phyloP scores from a whole-genome alignment of 371 early-diverging fungal species.

The Fennellomyces sp. region DNA sequence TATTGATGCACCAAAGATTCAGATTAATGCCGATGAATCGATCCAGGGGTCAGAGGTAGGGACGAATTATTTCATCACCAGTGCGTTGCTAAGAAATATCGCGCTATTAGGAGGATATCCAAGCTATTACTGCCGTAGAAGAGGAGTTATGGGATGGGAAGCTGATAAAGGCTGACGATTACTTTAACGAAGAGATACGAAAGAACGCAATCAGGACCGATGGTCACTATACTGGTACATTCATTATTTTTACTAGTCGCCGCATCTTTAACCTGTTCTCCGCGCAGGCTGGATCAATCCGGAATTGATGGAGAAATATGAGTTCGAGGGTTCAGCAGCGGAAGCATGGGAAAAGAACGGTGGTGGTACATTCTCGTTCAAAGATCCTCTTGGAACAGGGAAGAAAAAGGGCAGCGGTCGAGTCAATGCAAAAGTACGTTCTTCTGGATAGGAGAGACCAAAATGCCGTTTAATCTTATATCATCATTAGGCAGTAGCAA shows the following conservation, averaged over 20 bases:
- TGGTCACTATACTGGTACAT: slow-evolving; percentile 54
- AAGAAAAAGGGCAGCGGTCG: slow-evolving; percentile 26
- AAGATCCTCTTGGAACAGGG: slow-evolving; percentile 59
- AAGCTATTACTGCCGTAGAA: slow-evolving; percentile 29
- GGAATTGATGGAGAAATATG: slow-evolving; percentile 58
- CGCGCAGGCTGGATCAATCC: slow-evolving; percentile 63
- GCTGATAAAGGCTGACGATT: slow-evolving; percentile 60
- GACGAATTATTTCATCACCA: too few relatives aligned
- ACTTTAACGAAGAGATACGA: slow-evolving; percentile 50
- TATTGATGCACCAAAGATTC: slow-evolving; percentile 34
- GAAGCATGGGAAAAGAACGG: slow-evolving; percentile 80
- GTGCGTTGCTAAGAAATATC: too few relatives aligned
- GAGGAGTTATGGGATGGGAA: slow-evolving; percentile 41
- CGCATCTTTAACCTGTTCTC: not conserved
- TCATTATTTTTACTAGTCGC: not conserved
- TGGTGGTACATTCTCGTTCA: slow-evolving; percentile 72
- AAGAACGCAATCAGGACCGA: slow-evolving; percentile 57
- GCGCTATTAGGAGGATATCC: slow-evolving; percentile 9
- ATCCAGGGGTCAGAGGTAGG: slow-evolving; percentile 5
- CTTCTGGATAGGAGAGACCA: not conserved
- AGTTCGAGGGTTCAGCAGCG: slow-evolving; percentile 57
- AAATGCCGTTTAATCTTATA: slow-evolving; percentile 5
- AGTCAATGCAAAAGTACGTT: slow-evolving; percentile 39
- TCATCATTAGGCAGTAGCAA: slow-evolving; percentile 45
- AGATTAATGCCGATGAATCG: slow-evolving; percentile 31